phyloP scores from a whole-genome alignment of 345 rosid species.

The Erucastrum elatum region DNA sequence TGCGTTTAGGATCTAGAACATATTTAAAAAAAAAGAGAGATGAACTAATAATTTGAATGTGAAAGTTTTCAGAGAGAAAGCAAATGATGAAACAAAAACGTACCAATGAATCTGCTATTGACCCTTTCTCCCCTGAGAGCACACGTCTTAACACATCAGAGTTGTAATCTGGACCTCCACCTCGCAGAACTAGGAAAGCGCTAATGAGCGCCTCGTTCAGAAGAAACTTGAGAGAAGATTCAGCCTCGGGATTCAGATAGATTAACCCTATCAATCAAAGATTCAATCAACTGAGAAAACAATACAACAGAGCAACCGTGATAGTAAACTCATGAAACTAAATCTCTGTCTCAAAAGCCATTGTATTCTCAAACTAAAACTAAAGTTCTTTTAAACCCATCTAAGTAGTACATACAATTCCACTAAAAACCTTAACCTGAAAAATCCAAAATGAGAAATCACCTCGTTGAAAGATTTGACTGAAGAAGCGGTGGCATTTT shows the following conservation, averaged over 20 bases:
- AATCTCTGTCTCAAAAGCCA: neutral
- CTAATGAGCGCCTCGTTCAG: slow-evolving; percentile 71
- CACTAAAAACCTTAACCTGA: neutral
- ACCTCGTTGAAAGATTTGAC: neutral
- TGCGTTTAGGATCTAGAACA: slow-evolving; percentile 73
- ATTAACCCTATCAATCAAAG: slow-evolving; percentile 63
- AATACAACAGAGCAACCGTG: slow-evolving; percentile 13
- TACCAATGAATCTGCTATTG: slow-evolving; percentile 84
- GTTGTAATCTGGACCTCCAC: slow-evolving; percentile 79
- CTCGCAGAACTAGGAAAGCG: slow-evolving; percentile 81
- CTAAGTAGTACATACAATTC: neutral
- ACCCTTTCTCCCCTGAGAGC: slow-evolving; percentile 74
- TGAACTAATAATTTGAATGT: neutral
- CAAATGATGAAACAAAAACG: slow-evolving; percentile 36
- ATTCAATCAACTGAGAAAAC: slow-evolving; percentile 55
- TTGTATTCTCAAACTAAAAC: neutral
- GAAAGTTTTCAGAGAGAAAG: neutral
- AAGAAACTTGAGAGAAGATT: slow-evolving; percentile 63
- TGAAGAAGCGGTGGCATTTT: neutral
- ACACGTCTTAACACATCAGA: slow-evolving; percentile 64
- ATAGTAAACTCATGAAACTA: neutral
- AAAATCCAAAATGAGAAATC: neutral
- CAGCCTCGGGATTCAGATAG: slow-evolving; percentile 76
- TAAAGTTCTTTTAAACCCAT: neutral
- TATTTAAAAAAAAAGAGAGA: neutral